A percentile compares a stretch with the other conserved stretches of the same genome.
Conservation (phyloP, 495 filamentous ascomycete species). For the Penicillium simplicissimum region DNA sequence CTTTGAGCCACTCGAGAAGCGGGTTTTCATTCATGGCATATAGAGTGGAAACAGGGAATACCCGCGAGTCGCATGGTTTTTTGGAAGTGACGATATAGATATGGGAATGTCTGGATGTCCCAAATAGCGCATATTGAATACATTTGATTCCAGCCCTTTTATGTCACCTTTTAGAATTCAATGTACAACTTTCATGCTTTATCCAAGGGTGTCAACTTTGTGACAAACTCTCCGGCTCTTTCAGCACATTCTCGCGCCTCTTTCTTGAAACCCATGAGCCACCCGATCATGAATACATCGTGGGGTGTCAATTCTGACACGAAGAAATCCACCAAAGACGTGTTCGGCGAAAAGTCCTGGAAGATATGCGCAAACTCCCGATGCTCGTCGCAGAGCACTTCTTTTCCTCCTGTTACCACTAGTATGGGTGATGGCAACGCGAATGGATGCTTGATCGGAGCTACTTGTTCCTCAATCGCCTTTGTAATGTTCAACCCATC, state of each 20-base stretch:
- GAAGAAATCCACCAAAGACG: constrained; percentile 28
- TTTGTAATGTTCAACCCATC: constrained; percentile 18
- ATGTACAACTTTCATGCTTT: not conserved
- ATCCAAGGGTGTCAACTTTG: too few species aligned
- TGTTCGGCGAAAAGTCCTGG: constrained; percentile 20
- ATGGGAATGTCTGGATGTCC: not conserved
- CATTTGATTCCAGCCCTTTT: not conserved
- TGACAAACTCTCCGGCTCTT: constrained; percentile 28
- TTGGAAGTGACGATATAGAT: not conserved
- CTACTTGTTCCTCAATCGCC: constrained; percentile 32
- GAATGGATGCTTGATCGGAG: constrained; percentile 37
- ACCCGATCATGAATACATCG: constrained; percentile 41
- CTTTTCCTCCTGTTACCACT: constrained; percentile 39
- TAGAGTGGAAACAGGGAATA: not conserved
- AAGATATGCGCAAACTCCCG: constrained; percentile 32
- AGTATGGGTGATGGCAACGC: constrained; percentile 35
- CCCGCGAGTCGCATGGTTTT: not conserved
- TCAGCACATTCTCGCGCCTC: constrained; percentile 29
- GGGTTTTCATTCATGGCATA: constrained; percentile 22
- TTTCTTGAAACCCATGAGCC: constrained; percentile 32
- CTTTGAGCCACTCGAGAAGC: constrained; percentile 18
- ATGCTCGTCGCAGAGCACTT: constrained; percentile 42
- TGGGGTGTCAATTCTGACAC: constrained; percentile 37
- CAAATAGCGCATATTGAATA: not conserved
- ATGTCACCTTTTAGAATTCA: not conserved